Base-by-base conservation (phyloP, 345 rosid species). In the Odontarrhena argentea region DNA sequence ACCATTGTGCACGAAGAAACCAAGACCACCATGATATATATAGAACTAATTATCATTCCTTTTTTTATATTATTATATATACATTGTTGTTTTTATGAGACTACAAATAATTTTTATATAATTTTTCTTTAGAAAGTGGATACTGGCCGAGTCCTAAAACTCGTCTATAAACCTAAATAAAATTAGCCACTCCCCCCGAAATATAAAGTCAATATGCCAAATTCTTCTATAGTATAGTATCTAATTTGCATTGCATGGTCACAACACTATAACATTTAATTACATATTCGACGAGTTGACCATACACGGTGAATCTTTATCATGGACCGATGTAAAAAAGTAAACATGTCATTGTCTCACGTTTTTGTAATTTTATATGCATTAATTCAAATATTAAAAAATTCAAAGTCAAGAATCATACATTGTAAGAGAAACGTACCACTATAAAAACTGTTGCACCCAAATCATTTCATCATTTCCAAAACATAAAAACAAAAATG, bases 291-390 rank as follows among this genome's bases (percentile, higher is more conserved):
- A 41, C 7, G 12, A 53, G 32, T 42, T 42, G 22, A 30, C 2
- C 2, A 41, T 15, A 44, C 48, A 56, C 64, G 22, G 40, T 46
- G 32, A 68, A 57, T 26, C n/a, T 54, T 54, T 36, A 3, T 8
- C 8, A 11, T 53, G 3, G 6, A 9, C 38, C 10, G 30, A 10
- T 8, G 54, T 60, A 43, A 8, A 8, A 49, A 49, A 4, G 8
- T 18, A 58, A 36, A 7, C 47, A 9, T 60, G 48, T 70, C 62
- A 52, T 60, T 51, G 22, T 70, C 55, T 12, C 63, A 70, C 69
- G 75, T 70, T 70, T 70, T 60, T 13, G 1, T 43, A 41, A 44
- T 52, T 18, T 8, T 26, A 7, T 14, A 9, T 6, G 4, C n/a
- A 65, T 18, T 30, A 43, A 5, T 8, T 18, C 4, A 50, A 50